Evolutionary conservation across 106 monocot species (phyloP).

Genomic region (Alisma plantagoaquatica): DNA sequence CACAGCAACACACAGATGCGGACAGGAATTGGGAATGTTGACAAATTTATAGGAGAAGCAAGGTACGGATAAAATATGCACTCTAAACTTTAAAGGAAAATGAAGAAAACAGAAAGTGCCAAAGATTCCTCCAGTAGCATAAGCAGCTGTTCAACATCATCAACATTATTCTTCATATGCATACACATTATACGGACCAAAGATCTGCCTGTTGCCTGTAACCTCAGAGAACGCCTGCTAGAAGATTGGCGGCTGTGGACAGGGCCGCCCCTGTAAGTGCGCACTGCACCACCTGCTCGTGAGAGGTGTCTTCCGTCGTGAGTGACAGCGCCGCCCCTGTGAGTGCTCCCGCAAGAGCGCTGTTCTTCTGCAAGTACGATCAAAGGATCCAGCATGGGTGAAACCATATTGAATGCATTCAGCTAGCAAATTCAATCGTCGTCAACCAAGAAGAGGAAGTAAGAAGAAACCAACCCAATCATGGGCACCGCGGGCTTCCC

Average conservation of each 20-base stretch:
- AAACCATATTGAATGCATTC: neutral
- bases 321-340: constrained; percentile 77
- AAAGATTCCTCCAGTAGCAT: too few relatives aligned
- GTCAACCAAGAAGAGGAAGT: neutral
- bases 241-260: constrained; percentile 66
- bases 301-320: constrained; percentile 41
- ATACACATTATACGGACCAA: too few relatives aligned
- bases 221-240: constrained; percentile 60
- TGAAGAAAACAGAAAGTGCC: too few relatives aligned
- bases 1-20: too few relatives aligned
- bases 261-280: constrained; percentile 84
- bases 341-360: constrained; percentile 71
- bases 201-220: too few relatives aligned
- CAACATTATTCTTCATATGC: too few relatives aligned
- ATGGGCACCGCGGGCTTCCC: constrained; percentile 74
- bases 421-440: neutral
- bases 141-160: too few relatives aligned
- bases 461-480: constrained; percentile 55
- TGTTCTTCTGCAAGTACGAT: constrained; percentile 64
- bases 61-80: too few relatives aligned
- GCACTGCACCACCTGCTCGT: constrained; percentile 67
- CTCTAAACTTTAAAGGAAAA: too few relatives aligned
- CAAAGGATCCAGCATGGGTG: neutral
- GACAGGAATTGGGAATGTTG: too few relatives aligned
- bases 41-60: too few relatives aligned